Conservation (phyloP, 73 alveolate species). For the Paramecium sonneborni region DNA sequence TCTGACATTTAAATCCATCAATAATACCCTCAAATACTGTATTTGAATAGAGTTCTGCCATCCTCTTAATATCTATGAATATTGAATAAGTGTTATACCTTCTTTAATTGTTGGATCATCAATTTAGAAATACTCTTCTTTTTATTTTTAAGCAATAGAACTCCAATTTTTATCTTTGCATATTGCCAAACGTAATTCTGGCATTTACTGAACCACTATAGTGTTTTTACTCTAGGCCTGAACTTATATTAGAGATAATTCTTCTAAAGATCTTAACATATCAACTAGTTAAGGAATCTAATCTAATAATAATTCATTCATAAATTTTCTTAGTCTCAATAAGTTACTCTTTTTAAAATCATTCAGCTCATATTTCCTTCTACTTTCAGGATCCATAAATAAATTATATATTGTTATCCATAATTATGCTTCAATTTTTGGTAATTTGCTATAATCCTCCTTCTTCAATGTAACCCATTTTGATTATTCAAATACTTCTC, state of each 20-base stretch:
- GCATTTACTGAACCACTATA: conserved; percentile 79
- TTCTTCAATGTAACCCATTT: conserved; percentile 76
- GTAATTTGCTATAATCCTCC: conserved; percentile 75
- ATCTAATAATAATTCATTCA: conserved; percentile 97
- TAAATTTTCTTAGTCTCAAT: conserved; percentile 95
- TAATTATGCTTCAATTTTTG: conserved; percentile 94
- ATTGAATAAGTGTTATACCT: background rate
- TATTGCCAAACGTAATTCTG: conserved; percentile 75
- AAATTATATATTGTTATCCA: conserved; percentile 98
- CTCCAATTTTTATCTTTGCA: conserved; percentile 80
- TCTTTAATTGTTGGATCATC: conserved; percentile 71
- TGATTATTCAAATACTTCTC: conserved; percentile 93
- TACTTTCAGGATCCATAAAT: conserved; percentile 96
- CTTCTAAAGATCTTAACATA: conserved; percentile 97
- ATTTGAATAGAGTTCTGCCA: conserved; percentile 85
- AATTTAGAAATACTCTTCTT: conserved; percentile 67
- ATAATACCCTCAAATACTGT: conserved; percentile 92
- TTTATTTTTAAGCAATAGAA: conserved; percentile 79
- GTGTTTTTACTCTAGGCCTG: conserved; percentile 64
- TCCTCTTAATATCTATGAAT: conserved; percentile 71
- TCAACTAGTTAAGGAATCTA: conserved; percentile 96
- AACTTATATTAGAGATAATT: conserved; percentile 77
- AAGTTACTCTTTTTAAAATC: conserved; percentile 93
- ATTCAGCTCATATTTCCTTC: conserved; percentile 97
- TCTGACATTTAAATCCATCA: conserved; percentile 95